phyloP scores from a whole-genome alignment of 2,329 filamentous ascomycete genomes.

The Clonostachys rosea region DNA sequence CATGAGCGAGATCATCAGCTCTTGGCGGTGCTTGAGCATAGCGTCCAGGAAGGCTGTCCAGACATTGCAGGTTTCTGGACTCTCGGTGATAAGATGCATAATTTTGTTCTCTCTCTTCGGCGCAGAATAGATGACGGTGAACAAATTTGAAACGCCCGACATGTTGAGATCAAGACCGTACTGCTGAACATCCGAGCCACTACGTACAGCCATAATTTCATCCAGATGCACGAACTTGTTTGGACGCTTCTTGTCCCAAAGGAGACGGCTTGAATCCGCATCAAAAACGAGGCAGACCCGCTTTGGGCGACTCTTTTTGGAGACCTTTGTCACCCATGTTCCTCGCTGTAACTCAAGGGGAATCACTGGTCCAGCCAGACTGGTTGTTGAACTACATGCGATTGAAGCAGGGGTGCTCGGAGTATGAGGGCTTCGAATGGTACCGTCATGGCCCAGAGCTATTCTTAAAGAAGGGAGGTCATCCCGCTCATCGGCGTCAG shows the following conservation, averaged over 20 bases:
- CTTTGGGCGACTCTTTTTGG: conserved; percentile 74
- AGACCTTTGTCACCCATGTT: conserved; percentile 75
- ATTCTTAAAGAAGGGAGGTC: conserved; percentile 27
- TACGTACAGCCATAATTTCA: conserved; percentile 87
- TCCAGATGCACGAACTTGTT: conserved; percentile 90
- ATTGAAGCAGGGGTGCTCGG: conserved; percentile 43
- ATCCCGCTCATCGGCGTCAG: conserved; percentile 48
- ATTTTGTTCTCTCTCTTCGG: conserved; percentile 77
- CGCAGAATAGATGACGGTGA: conserved; percentile 83
- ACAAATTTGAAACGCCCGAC: conserved; percentile 69
- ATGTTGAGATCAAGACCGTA: conserved; percentile 82
- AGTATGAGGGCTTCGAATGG: conserved; percentile 39
- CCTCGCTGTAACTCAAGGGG: conserved; percentile 75
- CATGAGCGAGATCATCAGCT: conserved; percentile 85
- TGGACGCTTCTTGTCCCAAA: conserved; percentile 75
- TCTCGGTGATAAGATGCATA: conserved; percentile 81
- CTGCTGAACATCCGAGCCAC: conserved; percentile 78
- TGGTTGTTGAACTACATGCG: conserved; percentile 30
- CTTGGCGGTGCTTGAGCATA: conserved; percentile 80
- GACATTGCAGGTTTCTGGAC: conserved; percentile 63
- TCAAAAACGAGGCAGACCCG: conserved; percentile 71
- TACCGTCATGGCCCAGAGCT: conserved; percentile 34
- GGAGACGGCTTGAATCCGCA: conserved; percentile 77
- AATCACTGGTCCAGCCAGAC: conserved; percentile 64
- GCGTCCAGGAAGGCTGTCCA: conserved; percentile 84